Percentiles rank a stretch among this genome's conserved stretches.
Conservation (phyloP, 352 stramenopile species). For the Phytophthora pseudosyringae region DNA sequence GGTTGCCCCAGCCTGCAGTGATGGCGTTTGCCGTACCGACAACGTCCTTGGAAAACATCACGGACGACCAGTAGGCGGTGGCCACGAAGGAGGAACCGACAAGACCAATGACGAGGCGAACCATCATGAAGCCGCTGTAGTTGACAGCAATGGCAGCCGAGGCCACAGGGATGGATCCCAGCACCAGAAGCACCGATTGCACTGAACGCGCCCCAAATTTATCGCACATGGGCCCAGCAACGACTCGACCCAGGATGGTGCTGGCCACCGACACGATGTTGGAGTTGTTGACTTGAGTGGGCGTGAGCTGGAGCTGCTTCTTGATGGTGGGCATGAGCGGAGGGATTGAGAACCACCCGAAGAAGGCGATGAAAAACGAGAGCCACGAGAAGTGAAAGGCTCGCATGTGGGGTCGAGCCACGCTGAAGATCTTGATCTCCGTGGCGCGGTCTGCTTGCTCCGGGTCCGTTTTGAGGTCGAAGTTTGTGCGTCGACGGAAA, state of each 20-base stretch:
- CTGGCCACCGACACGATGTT: conserved; percentile 91
- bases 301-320: conserved; percentile 80
- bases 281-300: conserved; percentile 87
- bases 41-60: background rate
- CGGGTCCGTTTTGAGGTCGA: no score
- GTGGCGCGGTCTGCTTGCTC: no score
- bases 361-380: conserved; percentile 95
- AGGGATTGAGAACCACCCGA: conserved; percentile 95
- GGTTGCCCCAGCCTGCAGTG: background rate
- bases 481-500: no score
- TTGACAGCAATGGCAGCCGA: no score
- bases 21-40: background rate
- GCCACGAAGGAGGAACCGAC: no score
- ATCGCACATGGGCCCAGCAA: conserved; percentile 93
- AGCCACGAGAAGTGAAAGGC: conserved; percentile 94
- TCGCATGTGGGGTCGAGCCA: conserved; percentile 90
- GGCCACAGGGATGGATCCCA: conserved; percentile 85
- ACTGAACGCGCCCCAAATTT: conserved; percentile 88
- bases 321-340: conserved; percentile 93
- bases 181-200: conserved; percentile 79
- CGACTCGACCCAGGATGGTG: conserved; percentile 91
- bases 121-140: background rate
- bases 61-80: background rate
- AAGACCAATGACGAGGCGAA: background rate
- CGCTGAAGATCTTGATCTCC: conserved; percentile 26